phyloP scores from a whole-genome alignment of 2,329 filamentous ascomycete genomes.

The Monilinia aucupariae region DNA sequence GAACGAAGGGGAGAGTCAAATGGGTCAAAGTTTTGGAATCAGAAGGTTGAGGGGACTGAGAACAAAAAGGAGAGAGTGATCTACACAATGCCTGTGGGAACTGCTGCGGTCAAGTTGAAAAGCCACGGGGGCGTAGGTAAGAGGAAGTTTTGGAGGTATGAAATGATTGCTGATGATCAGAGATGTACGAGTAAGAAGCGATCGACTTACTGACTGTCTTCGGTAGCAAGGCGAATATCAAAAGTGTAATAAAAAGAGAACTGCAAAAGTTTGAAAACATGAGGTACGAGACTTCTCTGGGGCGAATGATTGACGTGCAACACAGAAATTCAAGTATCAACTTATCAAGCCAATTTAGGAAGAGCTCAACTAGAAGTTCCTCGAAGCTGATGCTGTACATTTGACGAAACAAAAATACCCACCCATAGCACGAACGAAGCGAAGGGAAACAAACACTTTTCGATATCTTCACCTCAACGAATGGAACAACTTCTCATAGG shows the following conservation, averaged over 20 bases:
- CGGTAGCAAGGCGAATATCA: not conserved
- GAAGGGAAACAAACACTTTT: not conserved
- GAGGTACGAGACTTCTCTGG: not conserved
- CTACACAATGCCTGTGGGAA: constrained; percentile 3
- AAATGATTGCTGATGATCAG: not conserved
- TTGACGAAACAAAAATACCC: not conserved
- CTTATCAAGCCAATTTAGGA: not conserved
- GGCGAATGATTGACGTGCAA: not conserved
- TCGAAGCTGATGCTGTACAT: not conserved
- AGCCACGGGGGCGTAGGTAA: constrained; percentile 1
- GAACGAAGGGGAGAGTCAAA: not conserved
- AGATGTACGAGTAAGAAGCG: not conserved
- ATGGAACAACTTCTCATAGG: not conserved
- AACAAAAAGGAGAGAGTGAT: not conserved
- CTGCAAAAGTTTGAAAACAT: not conserved
- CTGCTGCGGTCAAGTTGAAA: not conserved
- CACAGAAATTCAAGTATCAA: not conserved
- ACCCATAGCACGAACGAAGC: not conserved
- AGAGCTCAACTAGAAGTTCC: not conserved
- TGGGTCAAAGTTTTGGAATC: no score
- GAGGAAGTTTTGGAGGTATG: no score
- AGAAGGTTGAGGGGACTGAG: not conserved
- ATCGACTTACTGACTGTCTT: not conserved
- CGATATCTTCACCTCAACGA: not conserved
- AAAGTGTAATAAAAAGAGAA: no score